These are phyloP conservation scores for Nitzschia sp. DNA, from an alignment of 108 stramenopile species.

Conservation along the genomic window DNA sequence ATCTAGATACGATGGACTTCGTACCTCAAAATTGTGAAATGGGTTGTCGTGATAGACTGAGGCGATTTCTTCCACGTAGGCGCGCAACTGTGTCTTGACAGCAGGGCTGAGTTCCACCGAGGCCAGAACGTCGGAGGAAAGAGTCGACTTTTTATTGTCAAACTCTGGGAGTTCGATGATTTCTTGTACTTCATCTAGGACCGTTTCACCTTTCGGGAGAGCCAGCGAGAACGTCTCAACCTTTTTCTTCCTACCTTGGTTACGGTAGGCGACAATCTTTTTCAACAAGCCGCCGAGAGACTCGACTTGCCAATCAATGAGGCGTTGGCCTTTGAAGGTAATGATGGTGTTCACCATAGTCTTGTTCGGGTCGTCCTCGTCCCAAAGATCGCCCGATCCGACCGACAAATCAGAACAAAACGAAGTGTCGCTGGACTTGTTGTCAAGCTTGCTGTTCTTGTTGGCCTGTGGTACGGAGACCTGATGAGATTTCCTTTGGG, in stretches of 20 bases:
- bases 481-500: background rate
- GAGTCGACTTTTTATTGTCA: background rate
- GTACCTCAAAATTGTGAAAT: slow-evolving; percentile 24
- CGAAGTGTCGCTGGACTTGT: slow-evolving; percentile 2
- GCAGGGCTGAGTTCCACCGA: background rate
- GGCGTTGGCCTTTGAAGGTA: slow-evolving; percentile 4
- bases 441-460: background rate
- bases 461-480: background rate
- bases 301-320: slow-evolving; percentile 34
- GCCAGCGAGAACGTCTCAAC: background rate
- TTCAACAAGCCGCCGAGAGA: slow-evolving; percentile 6
- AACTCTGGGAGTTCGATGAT: slow-evolving; percentile 20
- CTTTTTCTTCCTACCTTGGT: slow-evolving; percentile 11
- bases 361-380: background rate
- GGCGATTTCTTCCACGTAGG: slow-evolving; percentile 20
- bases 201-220: background rate
- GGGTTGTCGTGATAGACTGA: slow-evolving; percentile 21
- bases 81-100: slow-evolving; percentile 8
- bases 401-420: slow-evolving; percentile 29
- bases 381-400: slow-evolving; percentile 30
- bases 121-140: background rate
- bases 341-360: background rate
- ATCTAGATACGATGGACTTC: background rate
- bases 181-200: slow-evolving; percentile 20
- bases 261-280: slow-evolving; percentile 21